Evolutionary conservation across 495 filamentous ascomycete species (phyloP), one percentile per base, ranked within the genome.

Genomic region (Hyaloscypha hepaticicola): DNA sequence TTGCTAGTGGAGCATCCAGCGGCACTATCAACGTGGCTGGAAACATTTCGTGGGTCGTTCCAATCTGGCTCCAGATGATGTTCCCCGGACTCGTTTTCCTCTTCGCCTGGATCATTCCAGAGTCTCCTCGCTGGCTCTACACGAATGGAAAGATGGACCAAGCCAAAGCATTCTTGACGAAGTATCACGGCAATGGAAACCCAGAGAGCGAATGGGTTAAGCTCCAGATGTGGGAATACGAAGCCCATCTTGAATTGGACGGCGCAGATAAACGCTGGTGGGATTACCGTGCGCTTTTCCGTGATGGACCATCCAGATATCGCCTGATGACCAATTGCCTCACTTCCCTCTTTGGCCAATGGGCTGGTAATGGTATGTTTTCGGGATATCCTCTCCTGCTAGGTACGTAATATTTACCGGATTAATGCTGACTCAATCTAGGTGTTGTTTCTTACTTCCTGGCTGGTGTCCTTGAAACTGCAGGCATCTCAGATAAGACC

Each of bases 301-400:
- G 78, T 48, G 76, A 70, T 14, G 77, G 77, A 60, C 73, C 78
- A 24, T 71, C 71, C 27, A 71, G 74, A 7, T 82, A 82, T 60
- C 78, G 84, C 6, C 75, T 81, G 5, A 51, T 34, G 29, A 14
- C 24, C 34, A 66, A 66, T 57, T 63, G 60, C 22, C 27, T 81
- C 66, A 84, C 86, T 70, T 78, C 82, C 16, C 81, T 90, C 70
- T 90, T 88, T 67, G 84, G 82, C 1, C 86, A 87, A 67, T 87
- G 86, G 74, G 80, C 82, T 66, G 87, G 87, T 14, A 89, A 89
- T 55, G 59, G 66, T 68, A 63, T 19, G 55, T 55, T 7, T 31
- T 31, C 27, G n/a, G 7, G 19, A 45, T 11, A 45, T 8, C 16
- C 6, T 4, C 9, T 4, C 38, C 12, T 11, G n/a, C 21, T n/a